Evolutionary conservation across 805 yeast species (phyloP), one percentile per base, ranked within the genome.

Genomic region (Teunomyces gatunensis): DNA sequence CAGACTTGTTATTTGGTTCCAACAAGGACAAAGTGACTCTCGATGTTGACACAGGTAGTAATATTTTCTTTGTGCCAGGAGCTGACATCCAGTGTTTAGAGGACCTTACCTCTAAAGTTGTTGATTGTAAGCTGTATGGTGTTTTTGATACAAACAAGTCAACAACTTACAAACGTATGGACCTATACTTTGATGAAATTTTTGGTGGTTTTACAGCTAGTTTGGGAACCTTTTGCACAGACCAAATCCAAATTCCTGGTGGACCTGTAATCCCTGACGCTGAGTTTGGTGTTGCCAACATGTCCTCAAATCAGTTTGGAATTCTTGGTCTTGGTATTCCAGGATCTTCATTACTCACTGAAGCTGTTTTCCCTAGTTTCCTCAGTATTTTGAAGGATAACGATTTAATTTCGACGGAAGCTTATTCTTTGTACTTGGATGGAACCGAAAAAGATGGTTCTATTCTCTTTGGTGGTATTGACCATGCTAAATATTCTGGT

Each of bases 391-490:
- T 55, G 49, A 48, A 45, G 27, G 21, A 40, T 3, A 46, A 47
- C 27, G 56, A 54, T 2, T 4, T 46, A n/a, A 55, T 54, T 37
- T 4, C 42, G 2, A 41, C 33, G 3, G 46, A 49, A 2, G 40
- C 49, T 9, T 55, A 49, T 34, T 55, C 59, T 6, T 28, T 55
- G n/a, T 55, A 54, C 51, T 49, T 59, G 45, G 51, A 54, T 42
- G 39, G n/a, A n/a, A n/a, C 29, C 4, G 13, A 36, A 11, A 47
- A 32, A 2, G 3, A 39, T 9, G 64, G 64, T 5, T 33, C 55
- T 1, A 34, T 59, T 18, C 40, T 59, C 10, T 58, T 59, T 47
- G 64, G 64, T n/a, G 63, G 56, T n/a, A 52, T 55, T n/a, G 64
- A 59, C 50, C 35, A 44, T 4, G 56, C 42, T 21, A 59, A 59